Evolutionary conservation across 2,329 filamentous ascomycete species (phyloP), one percentile per base, ranked within the genome.

Genomic region (Neofusicoccum umdonicola): DNA sequence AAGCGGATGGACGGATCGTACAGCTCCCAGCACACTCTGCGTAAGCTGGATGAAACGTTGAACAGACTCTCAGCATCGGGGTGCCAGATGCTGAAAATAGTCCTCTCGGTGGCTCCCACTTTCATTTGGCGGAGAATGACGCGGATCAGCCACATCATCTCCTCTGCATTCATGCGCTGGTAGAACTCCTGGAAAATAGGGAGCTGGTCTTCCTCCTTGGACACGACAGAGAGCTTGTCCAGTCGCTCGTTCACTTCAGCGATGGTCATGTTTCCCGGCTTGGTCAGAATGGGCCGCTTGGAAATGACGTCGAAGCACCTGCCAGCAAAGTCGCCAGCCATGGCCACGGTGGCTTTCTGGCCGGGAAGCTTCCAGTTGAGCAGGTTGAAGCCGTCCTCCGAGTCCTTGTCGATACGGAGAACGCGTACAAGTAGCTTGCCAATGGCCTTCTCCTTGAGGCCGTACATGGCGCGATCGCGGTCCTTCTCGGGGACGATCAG

Each of bases 401-500:
- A 96, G 71, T 93, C 89, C 71, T 90, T 91, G 79, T 93, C 90
- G 71, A 99, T 96, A 73, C 93, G 94, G 83, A 97, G 90, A 44
- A 97, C 85, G 74, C 93, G 94, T 65, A 97, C 91, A n/a, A 98
- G 82, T 19, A 98, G 80, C 74, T 93, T 97, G 9, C 90, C 94
- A 66, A 99, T 93, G 4, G 89, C 87, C 74, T 90, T 93, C 80
- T 99, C 95, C 74, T 98, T 98, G 45, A 99, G 82, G 0, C 94
- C 92, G 72, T 98, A 99, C 82, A 97, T 93, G 17, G 90, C 90
- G 54, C 95, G 87, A 72, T 98, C 93, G 44, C 93, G 87, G 73
- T 99, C 95, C 74, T 96, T 96, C 71, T 96, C 92, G 0, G 94
- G 93, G 3, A 97, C 83, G 65, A 98, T 97, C 52, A 99, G 85